phyloP scores from a whole-genome alignment of 495 filamentous ascomycete genomes.

The Pseudomonodictys pantanalensis region DNA sequence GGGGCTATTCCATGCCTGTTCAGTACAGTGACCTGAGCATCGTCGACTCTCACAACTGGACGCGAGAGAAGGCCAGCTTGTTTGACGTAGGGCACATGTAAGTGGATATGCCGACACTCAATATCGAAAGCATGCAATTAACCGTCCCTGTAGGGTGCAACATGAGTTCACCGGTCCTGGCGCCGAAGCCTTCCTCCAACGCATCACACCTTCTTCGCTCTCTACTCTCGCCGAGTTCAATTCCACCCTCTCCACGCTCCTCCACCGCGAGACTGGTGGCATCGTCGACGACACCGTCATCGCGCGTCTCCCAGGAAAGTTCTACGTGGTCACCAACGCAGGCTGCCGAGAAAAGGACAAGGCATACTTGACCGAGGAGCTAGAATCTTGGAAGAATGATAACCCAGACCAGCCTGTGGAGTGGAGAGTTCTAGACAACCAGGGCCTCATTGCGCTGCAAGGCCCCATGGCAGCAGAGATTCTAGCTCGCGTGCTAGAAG shows the following conservation, averaged over 20 bases:
- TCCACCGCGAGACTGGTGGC: conserved; percentile 76
- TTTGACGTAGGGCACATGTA: conserved; percentile 83
- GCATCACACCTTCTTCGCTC: conserved; percentile 71
- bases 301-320: conserved; percentile 67
- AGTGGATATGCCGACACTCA: conserved; percentile 26
- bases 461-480: conserved; percentile 71
- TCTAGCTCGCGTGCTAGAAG: conserved; percentile 48
- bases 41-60: conserved; percentile 80
- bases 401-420: conserved; percentile 51
- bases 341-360: conserved; percentile 84
- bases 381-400: conserved; percentile 51
- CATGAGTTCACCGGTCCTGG: conserved; percentile 74
- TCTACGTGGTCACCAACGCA: conserved; percentile 97
- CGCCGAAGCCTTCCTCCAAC: conserved; percentile 71
- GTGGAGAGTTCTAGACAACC: conserved; percentile 67
- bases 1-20: conserved; percentile 89
- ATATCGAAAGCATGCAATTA: background rate
- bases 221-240: conserved; percentile 54
- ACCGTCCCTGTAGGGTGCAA: conserved; percentile 53
- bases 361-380: conserved; percentile 63
- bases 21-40: conserved; percentile 75
- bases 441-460: conserved; percentile 79
- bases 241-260: conserved; percentile 76
- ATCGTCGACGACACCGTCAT: conserved; percentile 94
- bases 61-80: conserved; percentile 77